phyloP scores from a whole-genome alignment of 2,329 filamentous ascomycete species.

The Epichloe amarillans region DNA sequence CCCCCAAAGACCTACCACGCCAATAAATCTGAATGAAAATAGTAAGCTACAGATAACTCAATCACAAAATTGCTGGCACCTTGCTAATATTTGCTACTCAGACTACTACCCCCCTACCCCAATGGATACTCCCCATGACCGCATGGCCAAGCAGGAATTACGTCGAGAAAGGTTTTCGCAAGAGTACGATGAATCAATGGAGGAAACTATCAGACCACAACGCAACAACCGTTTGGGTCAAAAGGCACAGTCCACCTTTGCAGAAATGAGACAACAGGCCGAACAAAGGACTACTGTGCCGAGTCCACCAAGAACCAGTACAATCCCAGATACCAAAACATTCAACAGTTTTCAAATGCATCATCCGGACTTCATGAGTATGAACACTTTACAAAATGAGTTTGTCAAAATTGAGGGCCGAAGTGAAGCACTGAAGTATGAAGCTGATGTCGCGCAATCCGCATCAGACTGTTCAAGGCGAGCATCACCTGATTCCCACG shows the following conservation, averaged over 20 bases:
- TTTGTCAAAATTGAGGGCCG: conserved; percentile 25
- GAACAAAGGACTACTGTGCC: conserved; percentile 37
- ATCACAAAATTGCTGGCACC: neutral
- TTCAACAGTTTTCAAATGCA: conserved; percentile 41
- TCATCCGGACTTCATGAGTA: conserved; percentile 42
- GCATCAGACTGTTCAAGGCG: conserved; percentile 36
- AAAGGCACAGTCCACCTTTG: conserved; percentile 39
- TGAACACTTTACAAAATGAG: conserved; percentile 33
- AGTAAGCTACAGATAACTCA: conserved; percentile 31
- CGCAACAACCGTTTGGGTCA: conserved; percentile 29
- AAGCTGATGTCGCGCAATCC: conserved; percentile 19
- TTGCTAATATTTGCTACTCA: conserved; percentile 15
- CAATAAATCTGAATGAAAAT: conserved; percentile 43
- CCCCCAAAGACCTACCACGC: conserved; percentile 45
- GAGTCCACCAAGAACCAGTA: conserved; percentile 40
- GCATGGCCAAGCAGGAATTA: conserved; percentile 27
- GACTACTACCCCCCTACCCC: conserved; percentile 55
- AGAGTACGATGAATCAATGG: conserved; percentile 51
- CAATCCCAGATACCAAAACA: conserved; percentile 29
- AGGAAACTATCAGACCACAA: conserved; percentile 49
- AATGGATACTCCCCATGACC: conserved; percentile 46
- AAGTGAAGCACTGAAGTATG: conserved; percentile 21
- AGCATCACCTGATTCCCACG: conserved; percentile 32
- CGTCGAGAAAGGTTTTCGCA: conserved; percentile 41
- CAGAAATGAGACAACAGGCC: conserved; percentile 43